Conservation (phyloP, 2,329 filamentous ascomycete genomes). For the Didymella sp. region DNA sequence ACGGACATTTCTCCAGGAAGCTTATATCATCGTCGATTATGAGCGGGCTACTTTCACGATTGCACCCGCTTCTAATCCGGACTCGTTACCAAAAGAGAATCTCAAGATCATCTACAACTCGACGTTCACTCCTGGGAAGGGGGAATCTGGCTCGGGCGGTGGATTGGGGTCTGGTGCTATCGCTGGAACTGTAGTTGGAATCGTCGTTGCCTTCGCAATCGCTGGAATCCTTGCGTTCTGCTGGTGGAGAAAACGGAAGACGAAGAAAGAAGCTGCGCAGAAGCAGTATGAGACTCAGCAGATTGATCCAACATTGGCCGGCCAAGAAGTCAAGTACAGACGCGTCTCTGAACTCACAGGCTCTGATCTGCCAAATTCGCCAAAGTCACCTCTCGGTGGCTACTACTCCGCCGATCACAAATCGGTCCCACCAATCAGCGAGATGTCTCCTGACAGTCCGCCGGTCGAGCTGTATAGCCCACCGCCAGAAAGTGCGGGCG, state of each 20-base stretch:
- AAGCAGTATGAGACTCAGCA: conserved; percentile 26
- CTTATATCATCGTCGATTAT: conserved; percentile 49
- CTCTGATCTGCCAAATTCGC: conserved; percentile 38
- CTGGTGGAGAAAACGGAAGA: conserved; percentile 35
- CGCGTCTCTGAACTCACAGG: conserved; percentile 46
- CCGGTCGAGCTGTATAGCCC: conserved; percentile 46
- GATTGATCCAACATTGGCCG: conserved; percentile 40
- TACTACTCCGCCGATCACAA: conserved; percentile 40
- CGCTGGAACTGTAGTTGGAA: conserved; percentile 45
- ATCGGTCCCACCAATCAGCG: conserved; percentile 41
- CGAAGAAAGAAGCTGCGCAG: conserved; percentile 12
- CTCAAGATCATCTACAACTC: conserved; percentile 37
- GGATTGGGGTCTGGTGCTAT: conserved; percentile 40
- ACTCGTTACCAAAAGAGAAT: conserved; percentile 29
- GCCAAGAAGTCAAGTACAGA: conserved; percentile 40
- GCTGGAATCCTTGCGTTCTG: conserved; percentile 37
- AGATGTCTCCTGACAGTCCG: conserved; percentile 43
- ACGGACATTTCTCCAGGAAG: conserved; percentile 48
- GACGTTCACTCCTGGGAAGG: conserved; percentile 18
- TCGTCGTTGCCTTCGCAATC: conserved; percentile 36
- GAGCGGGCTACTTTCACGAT: conserved; percentile 46
- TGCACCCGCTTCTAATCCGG: conserved; percentile 32
- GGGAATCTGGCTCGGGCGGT: no score
- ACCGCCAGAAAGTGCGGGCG: conserved; percentile 27
- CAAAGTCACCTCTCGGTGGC: conserved; percentile 31